phyloP scores from a whole-genome alignment of 306 rosid genomes.

The Lotus japonicus region DNA sequence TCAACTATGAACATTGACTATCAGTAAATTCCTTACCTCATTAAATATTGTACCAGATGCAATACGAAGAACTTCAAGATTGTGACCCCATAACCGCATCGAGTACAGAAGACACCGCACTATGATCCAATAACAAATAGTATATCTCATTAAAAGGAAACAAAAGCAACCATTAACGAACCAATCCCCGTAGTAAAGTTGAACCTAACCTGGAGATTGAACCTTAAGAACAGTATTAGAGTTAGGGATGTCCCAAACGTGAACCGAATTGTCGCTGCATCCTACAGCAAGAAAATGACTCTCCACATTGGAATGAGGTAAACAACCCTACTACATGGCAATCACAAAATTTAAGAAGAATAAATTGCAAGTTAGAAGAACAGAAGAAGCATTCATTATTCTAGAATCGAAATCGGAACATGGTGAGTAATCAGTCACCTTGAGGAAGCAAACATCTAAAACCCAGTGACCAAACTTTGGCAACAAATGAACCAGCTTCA shows the following conservation, averaged over 20 bases:
- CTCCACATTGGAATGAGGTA: slow-evolving; percentile 30
- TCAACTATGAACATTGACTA: neutral
- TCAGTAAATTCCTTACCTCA: slow-evolving; percentile 48
- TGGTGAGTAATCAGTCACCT: slow-evolving; percentile 33
- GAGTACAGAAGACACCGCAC: slow-evolving; percentile 86
- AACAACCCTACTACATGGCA: slow-evolving; percentile 32
- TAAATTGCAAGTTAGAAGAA: neutral
- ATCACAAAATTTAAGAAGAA: neutral
- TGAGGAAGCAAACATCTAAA: slow-evolving; percentile 75
- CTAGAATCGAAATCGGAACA: neutral
- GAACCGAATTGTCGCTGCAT: slow-evolving; percentile 79
- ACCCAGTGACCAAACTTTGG: slow-evolving; percentile 79
- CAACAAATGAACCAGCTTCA: slow-evolving; percentile 40
- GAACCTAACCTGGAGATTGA: slow-evolving; percentile 77
- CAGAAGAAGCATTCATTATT: slow-evolving; percentile 13
- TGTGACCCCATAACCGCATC: slow-evolving; percentile 93
- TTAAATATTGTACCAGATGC: slow-evolving; percentile 93
- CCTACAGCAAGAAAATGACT: slow-evolving; percentile 59
- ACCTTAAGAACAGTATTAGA: slow-evolving; percentile 49
- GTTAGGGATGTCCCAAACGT: slow-evolving; percentile 65
- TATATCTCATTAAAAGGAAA: neutral
- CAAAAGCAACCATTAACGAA: neutral
- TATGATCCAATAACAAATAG: slow-evolving; percentile 21
- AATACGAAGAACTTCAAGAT: slow-evolving; percentile 61
- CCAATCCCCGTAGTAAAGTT: neutral